Evolutionary conservation across 441 rosid genomes (phyloP), one percentile per base, ranked within the genome.

Genomic region (Pelargonium citronellum): DNA sequence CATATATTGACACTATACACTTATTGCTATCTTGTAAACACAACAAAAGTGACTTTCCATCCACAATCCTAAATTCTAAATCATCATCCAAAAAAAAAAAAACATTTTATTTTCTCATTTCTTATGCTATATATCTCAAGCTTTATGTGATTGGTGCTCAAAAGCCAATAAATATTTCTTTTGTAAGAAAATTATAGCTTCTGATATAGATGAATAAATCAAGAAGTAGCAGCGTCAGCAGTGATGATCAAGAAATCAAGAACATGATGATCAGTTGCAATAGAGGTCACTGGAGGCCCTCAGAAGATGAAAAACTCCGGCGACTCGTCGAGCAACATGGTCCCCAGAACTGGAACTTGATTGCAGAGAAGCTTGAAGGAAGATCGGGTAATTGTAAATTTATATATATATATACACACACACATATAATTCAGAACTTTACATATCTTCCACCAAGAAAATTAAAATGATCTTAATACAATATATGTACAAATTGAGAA

Each of bases 271-370:
- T 84, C 8, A 15, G 19, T 22, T 87, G 91, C 63, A 78, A 87
- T 5, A 87, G 99, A 81, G 99, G 99, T 19, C 99, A 91, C 71
- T 95, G 99, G 99, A 86, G 96, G 73, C 92, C 97, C 6, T 89
- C 87, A 68, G 99, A 95, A 76, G 99, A 95, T 82, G 84, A 89
- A 41, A 87, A 86, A 77, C 97, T 95, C 15, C 89, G 79, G 75
- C 96, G 89, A 71, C 96, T 95, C 67, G 99, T 95, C n/a, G 78
- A 88, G 37, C 83, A 82, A 64, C 86, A 83, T 51, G 99, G 97
- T n/a, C 97, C 99, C 67, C 96, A 90, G 81, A 91, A 95, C 73
- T 95, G 97, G 99, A 95, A 95, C 79, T 83, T 89, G 85, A 90
- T 91, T 30, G 99, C 97, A 65, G 89, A 91, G 75, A 84, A 90